Base-by-base conservation (phyloP, 1,284 basidiomycete genomes). In the Leccinum griseonigrum region DNA sequence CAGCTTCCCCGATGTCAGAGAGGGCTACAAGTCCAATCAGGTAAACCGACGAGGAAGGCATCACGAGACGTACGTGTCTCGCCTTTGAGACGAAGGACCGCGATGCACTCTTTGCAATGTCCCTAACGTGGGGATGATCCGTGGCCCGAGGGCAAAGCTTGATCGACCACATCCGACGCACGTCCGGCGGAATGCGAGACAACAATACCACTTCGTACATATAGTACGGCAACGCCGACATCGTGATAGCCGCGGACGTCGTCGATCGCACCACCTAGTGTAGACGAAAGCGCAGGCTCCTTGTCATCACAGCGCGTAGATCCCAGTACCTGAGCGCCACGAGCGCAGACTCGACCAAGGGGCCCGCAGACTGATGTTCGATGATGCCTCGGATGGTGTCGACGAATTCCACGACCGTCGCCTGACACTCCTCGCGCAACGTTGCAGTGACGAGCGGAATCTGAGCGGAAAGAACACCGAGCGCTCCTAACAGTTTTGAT, bases 81-180 rank as follows among this genome's bases (percentile, higher is more conserved):
- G 73, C 78, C 75, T 58, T 75, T 68, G 28, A 78, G 72, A 38
- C 75, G 78, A 52, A 89, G 77, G 46, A 87, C 70, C 9, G 72
- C 65, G 31, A 87, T 78, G 62, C 85, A 85, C 57, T 85, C 79
- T 7, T 83, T 76, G 92, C 81, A 54, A 95, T 83, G n/a, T 84
- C 81, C 60, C 86, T 86, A 74, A 95, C 88, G 76, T 86, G 83
- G 6, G 95, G 92, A 97, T 93, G 56, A 93, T 81, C 0, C 95
- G 87, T 22, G 94, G 92, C 0, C 92, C 93, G n/a, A 96, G 83
- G 59, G 87, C 88, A 18, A 80, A 75, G 26, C 92, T 94, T 53
- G 65, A 40, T 43, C 31, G 16, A 51, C 32, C 43, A n/a, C n/a
- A 10, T 71, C 50, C 65, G 64, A 43, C 40, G 28, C 18, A 46